A percentile compares a stretch with the other conserved stretches of the same genome.
phyloP scores from a whole-genome alignment of 345 rosid genomes.

The Geranium brycei region DNA sequence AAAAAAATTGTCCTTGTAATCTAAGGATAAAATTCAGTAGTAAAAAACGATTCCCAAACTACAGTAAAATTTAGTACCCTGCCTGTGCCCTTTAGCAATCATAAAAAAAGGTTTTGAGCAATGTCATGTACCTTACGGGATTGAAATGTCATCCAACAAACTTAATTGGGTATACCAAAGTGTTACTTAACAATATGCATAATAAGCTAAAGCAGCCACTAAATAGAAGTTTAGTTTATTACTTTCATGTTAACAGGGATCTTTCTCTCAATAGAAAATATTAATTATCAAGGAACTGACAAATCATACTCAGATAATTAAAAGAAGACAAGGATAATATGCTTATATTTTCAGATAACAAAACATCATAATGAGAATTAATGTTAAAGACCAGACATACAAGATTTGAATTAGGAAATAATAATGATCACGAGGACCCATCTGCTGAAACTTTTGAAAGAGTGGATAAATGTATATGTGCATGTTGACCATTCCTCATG shows the following conservation, averaged over 20 bases:
- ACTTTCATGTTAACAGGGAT: no score
- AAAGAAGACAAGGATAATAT: no score
- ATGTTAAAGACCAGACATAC: no score
- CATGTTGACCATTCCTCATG: constrained; percentile 20
- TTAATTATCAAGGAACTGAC: no score
- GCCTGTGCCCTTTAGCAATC: background rate
- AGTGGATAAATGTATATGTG: constrained; percentile 9
- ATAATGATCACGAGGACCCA: background rate
- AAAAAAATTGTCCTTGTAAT: constrained; percentile 8
- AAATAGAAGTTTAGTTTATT: no score
- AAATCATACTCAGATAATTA: no score
- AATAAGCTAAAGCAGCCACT: no score
- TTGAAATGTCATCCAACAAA: constrained; percentile 2
- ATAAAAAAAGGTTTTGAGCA: constrained; percentile 1
- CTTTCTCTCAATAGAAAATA: no score
- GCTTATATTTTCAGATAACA: no score
- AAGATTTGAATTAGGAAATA: no score
- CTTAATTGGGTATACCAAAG: background rate
- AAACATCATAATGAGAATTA: no score
- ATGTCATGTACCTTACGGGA: background rate
- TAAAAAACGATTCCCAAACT: constrained; percentile 3
- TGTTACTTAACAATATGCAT: no score
- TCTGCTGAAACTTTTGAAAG: background rate
- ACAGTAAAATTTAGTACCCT: background rate
- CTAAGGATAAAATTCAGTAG: constrained; percentile 2